These are phyloP conservation scores for Neofusicoccum ribis DNA, from an alignment of 2,329 filamentous ascomycete species.

Conservation along the genomic window DNA sequence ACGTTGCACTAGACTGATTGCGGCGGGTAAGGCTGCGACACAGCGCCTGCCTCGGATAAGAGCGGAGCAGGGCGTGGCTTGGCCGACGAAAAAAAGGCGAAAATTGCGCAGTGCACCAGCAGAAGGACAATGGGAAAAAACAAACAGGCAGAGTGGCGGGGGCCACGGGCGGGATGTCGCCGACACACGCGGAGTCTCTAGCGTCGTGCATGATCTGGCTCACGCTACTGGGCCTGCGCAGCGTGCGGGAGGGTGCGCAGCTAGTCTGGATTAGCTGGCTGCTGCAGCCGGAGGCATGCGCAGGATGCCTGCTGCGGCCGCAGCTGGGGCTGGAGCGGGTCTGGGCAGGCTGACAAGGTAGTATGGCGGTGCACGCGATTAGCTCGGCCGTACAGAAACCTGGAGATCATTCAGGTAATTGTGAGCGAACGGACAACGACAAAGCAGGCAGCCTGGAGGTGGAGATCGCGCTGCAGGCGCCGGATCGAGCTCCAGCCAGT, in stretches of 20 bases:
- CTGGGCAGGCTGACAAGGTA: background rate
- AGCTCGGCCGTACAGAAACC: background rate
- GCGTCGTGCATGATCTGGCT: slow-evolving; percentile 14
- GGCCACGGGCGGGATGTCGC: slow-evolving; percentile 1
- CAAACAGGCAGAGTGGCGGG: background rate
- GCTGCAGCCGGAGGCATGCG: background rate
- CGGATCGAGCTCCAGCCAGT: background rate
- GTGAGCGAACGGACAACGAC: background rate
- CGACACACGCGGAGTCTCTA: background rate
- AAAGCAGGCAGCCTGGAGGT: background rate
- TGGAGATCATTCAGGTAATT: background rate
- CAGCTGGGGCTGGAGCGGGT: background rate
- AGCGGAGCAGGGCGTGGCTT: slow-evolving; percentile 9
- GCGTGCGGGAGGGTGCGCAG: slow-evolving; percentile 1
- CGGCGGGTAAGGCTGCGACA: slow-evolving; percentile 9
- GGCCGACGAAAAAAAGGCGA: background rate
- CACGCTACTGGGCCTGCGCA: slow-evolving; percentile 10
- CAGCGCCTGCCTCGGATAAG: background rate
- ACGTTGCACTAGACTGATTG: background rate
- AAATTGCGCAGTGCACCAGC: slow-evolving; percentile 1
- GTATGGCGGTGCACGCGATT: background rate
- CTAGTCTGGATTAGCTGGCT: slow-evolving; percentile 1
- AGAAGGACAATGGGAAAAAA: slow-evolving; percentile 3
- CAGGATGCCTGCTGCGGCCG: background rate
- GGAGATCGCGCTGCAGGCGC: slow-evolving; percentile 4